These are phyloP conservation scores for Russula dissimulans DNA, from an alignment of 768 basidiomycete genomes.

Conservation along the genomic window DNA sequence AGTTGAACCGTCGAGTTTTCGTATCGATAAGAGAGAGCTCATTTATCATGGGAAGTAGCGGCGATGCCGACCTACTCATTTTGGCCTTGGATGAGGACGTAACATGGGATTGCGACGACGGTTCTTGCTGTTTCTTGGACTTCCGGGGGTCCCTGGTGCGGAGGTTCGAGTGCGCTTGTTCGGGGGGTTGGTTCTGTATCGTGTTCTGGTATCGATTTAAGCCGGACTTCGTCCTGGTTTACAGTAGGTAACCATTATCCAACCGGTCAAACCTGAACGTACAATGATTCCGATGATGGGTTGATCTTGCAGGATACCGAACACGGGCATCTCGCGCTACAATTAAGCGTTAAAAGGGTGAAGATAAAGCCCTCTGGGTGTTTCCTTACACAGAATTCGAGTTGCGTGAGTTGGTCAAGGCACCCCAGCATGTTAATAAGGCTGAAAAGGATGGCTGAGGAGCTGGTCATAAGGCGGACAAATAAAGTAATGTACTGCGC, in stretches of 20 bases:
- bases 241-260: background rate
- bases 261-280: constrained; percentile 17
- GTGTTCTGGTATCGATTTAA: constrained; percentile 17
- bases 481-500: constrained; percentile 40
- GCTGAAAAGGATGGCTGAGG: constrained; percentile 30
- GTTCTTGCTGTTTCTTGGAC: constrained; percentile 24
- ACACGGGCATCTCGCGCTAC: constrained; percentile 79
- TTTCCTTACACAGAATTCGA: constrained; percentile 43
- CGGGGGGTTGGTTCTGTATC: background rate
- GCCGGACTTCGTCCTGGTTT: constrained; percentile 44
- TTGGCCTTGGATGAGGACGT: background rate
- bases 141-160: constrained; percentile 21
- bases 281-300: constrained; percentile 72
- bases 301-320: constrained; percentile 58
- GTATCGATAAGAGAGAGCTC: constrained; percentile 51
- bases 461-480: background rate
- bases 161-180: constrained; percentile 20
- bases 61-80: background rate
- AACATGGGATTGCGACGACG: constrained; percentile 19
- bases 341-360: background rate
- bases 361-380: background rate
- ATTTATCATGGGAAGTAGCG: constrained; percentile 5
- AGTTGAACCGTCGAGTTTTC: constrained; percentile 49
- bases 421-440: constrained; percentile 65
- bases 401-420: constrained; percentile 40